These are phyloP conservation scores for Pseudogymnoascus sp. DNA, from an alignment of 2,329 filamentous ascomycete genomes.

Conservation along the genomic window DNA sequence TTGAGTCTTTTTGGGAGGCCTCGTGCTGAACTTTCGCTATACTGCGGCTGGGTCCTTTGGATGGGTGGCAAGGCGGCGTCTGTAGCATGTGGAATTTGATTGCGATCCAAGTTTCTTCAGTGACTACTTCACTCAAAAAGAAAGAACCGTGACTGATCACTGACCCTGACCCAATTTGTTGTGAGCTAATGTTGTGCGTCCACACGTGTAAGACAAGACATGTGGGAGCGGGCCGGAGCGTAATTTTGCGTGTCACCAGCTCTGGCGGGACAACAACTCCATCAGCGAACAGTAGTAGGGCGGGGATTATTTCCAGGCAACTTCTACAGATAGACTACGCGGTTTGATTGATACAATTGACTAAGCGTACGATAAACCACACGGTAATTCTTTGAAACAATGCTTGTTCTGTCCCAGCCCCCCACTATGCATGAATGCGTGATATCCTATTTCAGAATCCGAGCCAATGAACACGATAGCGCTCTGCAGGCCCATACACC, in stretches of 20 bases:
- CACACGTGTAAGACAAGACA: neutral
- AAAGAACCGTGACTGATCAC: neutral
- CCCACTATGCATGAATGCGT: neutral
- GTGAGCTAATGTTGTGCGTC: neutral
- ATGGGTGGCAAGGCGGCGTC: neutral
- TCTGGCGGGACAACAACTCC: neutral
- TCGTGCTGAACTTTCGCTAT: constrained; percentile 4
- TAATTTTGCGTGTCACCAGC: neutral
- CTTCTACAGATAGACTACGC: neutral
- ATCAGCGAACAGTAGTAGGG: neutral
- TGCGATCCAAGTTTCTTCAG: neutral
- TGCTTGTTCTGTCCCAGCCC: neutral
- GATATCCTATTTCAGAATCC: neutral
- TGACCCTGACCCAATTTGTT: neutral
- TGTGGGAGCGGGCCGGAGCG: neutral
- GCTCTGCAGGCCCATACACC: neutral
- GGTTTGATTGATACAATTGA: constrained; percentile 1
- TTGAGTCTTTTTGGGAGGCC: neutral
- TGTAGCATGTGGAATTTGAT: neutral
- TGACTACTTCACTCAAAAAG: neutral
- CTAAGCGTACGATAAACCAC: neutral
- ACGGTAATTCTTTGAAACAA: neutral
- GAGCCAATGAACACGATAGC: neutral
- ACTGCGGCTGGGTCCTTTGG: constrained; percentile 3
- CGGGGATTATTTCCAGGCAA: neutral